These are phyloP conservation scores for Capsicum baccatum DNA, from an alignment of 257 asterid genomes.

Conservation along the genomic window DNA sequence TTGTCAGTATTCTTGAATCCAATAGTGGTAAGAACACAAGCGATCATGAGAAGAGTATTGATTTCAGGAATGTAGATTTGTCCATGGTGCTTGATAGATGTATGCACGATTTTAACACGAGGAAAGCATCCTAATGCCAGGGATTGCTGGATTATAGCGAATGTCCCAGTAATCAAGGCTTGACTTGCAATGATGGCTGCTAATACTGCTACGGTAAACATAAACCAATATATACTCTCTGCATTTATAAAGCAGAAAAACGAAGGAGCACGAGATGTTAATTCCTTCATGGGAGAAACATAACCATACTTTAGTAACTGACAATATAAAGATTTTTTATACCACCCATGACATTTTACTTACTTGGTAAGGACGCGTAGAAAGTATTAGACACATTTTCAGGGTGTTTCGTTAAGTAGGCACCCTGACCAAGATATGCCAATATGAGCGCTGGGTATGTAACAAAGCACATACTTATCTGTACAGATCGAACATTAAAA, in stretches of 20 bases:
- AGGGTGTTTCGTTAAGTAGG: conserved; percentile 51
- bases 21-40: conserved; percentile 51
- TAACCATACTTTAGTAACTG: too few relatives aligned
- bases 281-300: neutral
- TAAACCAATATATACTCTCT: conserved; percentile 61
- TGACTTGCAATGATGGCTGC: conserved; percentile 67
- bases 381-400: conserved; percentile 41
- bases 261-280: neutral
- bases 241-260: conserved; percentile 25
- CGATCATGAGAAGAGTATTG: conserved; percentile 55
- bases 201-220: conserved; percentile 52
- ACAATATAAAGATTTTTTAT: neutral
- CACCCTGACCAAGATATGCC: conserved; percentile 62
- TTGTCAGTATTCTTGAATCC: conserved; percentile 45
- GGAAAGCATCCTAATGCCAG: conserved; percentile 65
- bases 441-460: conserved; percentile 55
- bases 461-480: conserved; percentile 54
- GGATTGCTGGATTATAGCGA: conserved; percentile 64
- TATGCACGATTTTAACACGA: conserved; percentile 61
- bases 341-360: neutral
- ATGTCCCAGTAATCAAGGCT: conserved; percentile 62
- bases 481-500: conserved; percentile 61
- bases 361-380: conserved; percentile 60
- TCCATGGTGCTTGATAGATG: conserved; percentile 51
- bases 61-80: conserved; percentile 64